These are phyloP conservation scores for Tetraselmis striata DNA, from an alignment of 139 green algal genomes.

Conservation along the genomic window DNA sequence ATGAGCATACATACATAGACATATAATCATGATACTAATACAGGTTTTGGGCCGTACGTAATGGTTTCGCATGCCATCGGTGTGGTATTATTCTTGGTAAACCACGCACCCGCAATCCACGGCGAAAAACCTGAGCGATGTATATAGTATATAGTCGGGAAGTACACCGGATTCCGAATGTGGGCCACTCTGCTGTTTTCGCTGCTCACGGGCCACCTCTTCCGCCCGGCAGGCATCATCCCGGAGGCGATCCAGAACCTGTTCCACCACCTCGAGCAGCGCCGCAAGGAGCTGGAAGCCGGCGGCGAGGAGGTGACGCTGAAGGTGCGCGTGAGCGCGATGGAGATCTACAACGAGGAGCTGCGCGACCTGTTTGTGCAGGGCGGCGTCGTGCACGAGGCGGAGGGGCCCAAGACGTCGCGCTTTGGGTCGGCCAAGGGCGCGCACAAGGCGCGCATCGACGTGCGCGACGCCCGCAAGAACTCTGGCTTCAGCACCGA, in stretches of 20 bases:
- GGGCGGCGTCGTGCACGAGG: neutral
- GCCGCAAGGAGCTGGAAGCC: neutral
- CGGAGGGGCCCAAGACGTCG: neutral
- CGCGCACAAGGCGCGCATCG: neutral
- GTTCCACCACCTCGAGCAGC: neutral
- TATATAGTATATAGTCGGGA: too few species aligned
- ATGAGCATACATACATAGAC: too few species aligned
- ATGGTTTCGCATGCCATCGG: too few species aligned
- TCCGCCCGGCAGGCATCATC: neutral
- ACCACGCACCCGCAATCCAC: too few species aligned
- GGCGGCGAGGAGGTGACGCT: neutral
- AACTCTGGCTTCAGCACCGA: neutral
- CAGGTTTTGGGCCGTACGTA: too few species aligned
- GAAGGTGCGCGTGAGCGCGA: slow-evolving; percentile 16
- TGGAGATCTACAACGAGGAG: slow-evolving; percentile 76
- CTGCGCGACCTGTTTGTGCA: slow-evolving; percentile 44
- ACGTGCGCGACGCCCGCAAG: neutral
- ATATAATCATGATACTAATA: too few species aligned
- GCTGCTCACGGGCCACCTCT: too few species aligned
- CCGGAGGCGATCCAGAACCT: neutral
- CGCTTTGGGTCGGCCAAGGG: slow-evolving; percentile 19
- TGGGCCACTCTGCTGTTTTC: too few species aligned
- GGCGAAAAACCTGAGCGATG: too few species aligned
- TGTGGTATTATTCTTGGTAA: too few species aligned
- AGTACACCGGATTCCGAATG: too few species aligned